Conservation (phyloP, 2,329 filamentous ascomycete species). For the Aureobasidium musti region DNA sequence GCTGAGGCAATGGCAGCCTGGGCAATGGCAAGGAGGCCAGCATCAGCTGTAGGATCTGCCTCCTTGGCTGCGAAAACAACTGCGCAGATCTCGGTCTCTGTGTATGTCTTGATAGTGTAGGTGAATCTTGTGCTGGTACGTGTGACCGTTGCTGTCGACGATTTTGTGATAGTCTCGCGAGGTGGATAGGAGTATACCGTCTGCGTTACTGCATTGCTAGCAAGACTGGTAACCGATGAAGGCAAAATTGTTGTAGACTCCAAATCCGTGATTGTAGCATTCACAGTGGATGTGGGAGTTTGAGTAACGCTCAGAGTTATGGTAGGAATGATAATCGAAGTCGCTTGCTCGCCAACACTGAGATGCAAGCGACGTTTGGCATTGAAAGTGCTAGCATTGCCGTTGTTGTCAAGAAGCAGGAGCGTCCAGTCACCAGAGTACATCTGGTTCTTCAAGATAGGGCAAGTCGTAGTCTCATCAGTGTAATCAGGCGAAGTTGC, state of each 20-base stretch:
- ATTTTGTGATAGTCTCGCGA: slow-evolving; percentile 31
- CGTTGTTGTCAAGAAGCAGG: slow-evolving; percentile 49
- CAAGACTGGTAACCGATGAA: slow-evolving; percentile 33
- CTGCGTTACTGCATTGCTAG: slow-evolving; percentile 37
- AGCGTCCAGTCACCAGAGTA: slow-evolving; percentile 49
- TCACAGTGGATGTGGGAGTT: slow-evolving; percentile 34
- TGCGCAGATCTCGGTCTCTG: slow-evolving; percentile 40
- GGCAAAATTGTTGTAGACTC: slow-evolving; percentile 13
- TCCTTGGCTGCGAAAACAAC: slow-evolving; percentile 31
- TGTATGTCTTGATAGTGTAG: slow-evolving; percentile 34
- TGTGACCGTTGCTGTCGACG: slow-evolving; percentile 19
- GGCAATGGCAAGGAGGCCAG: slow-evolving; percentile 3
- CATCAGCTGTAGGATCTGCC: slow-evolving; percentile 16
- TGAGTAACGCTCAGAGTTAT: slow-evolving; percentile 36
- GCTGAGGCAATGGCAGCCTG: slow-evolving; percentile 10
- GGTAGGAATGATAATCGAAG: slow-evolving; percentile 34
- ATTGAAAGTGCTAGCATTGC: slow-evolving; percentile 47
- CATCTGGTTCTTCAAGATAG: slow-evolving; percentile 48
- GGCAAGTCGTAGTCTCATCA: slow-evolving; percentile 46
- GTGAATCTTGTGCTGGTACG: slow-evolving; percentile 11
- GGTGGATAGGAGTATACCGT: slow-evolving; percentile 27
- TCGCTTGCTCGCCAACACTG: slow-evolving; percentile 41
- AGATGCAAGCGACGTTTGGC: slow-evolving; percentile 48
- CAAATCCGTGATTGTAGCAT: slow-evolving; percentile 34
- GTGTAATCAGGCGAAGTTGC: slow-evolving; percentile 45